phyloP scores from a whole-genome alignment of 331 rosid genomes.

The Quercus tomentella region DNA sequence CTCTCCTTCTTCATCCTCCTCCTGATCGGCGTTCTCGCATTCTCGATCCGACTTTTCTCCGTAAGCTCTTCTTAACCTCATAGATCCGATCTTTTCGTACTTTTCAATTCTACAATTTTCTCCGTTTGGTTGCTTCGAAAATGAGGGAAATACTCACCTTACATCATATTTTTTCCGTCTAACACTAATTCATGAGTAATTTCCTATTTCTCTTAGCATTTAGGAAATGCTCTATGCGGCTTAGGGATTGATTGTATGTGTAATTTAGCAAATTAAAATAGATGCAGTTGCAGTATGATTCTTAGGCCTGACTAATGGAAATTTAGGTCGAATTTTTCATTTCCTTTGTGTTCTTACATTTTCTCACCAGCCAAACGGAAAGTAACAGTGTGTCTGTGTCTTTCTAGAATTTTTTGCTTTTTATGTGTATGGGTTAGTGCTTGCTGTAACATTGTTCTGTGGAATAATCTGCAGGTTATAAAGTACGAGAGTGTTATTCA shows the following conservation, averaged over 20 bases:
- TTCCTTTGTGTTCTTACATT: neutral
- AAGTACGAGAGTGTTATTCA: conserved; percentile 98
- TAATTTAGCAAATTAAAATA: neutral
- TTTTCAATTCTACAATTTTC: neutral
- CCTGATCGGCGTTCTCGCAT: conserved; percentile 95
- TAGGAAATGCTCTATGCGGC: neutral
- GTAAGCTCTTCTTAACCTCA: conserved; percentile 50
- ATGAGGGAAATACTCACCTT: neutral
- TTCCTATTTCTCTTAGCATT: neutral
- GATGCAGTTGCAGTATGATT: neutral
- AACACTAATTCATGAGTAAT: neutral
- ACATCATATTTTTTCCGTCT: neutral
- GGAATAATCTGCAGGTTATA: conserved; percentile 68
- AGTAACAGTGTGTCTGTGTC: neutral
- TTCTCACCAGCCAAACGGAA: neutral
- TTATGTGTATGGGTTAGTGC: neutral
- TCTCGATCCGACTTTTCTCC: conserved; percentile 97
- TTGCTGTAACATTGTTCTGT: conserved; percentile 17
- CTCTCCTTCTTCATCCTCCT: conserved; percentile 81
- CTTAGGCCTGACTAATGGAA: neutral
- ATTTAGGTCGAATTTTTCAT: neutral
- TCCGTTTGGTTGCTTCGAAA: conserved; percentile 4
- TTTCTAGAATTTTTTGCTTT: neutral
- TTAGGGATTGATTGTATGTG: neutral
- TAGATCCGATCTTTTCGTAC: conserved; percentile 32